Evolutionary conservation across 2,329 filamentous ascomycete genomes (phyloP).

Genomic region (Pestalotiopsis sp.): DNA sequence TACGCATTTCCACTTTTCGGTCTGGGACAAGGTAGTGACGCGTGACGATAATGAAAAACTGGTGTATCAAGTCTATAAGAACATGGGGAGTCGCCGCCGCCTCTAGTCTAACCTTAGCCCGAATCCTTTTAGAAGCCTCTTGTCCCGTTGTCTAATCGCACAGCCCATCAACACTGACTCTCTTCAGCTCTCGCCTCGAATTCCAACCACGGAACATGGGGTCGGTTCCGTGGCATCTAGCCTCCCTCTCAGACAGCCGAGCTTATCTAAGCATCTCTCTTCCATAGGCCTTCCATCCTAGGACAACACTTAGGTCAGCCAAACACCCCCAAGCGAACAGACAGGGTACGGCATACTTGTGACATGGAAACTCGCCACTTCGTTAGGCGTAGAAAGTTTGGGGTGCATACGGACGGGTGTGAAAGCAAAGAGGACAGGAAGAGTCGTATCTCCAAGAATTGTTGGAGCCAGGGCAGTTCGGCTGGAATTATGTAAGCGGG

Average conservation of each 20-base stretch:
- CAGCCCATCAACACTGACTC: not conserved
- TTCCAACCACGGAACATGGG: not conserved
- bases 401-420: not conserved
- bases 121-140: not conserved
- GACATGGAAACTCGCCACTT: not conserved
- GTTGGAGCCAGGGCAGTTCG: slow-evolving; percentile 7
- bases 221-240: not conserved
- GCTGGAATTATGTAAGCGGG: not conserved
- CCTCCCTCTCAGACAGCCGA: not conserved
- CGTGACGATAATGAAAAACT: not conserved
- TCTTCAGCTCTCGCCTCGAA: not conserved
- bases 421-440: not conserved
- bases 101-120: not conserved
- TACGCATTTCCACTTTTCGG: not conserved
- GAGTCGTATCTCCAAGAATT: not conserved
- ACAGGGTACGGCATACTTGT: not conserved
- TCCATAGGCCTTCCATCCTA: too few species aligned
- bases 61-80: not conserved
- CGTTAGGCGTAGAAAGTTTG: not conserved
- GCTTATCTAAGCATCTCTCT: too few species aligned
- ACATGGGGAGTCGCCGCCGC: not conserved
- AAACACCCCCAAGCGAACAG: not conserved
- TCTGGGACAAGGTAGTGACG: not conserved
- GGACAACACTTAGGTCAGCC: not conserved
- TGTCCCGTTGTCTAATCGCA: not conserved